These are phyloP conservation scores for Starmerella powellii DNA, from an alignment of 805 yeast genomes.

Conservation along the genomic window DNA sequence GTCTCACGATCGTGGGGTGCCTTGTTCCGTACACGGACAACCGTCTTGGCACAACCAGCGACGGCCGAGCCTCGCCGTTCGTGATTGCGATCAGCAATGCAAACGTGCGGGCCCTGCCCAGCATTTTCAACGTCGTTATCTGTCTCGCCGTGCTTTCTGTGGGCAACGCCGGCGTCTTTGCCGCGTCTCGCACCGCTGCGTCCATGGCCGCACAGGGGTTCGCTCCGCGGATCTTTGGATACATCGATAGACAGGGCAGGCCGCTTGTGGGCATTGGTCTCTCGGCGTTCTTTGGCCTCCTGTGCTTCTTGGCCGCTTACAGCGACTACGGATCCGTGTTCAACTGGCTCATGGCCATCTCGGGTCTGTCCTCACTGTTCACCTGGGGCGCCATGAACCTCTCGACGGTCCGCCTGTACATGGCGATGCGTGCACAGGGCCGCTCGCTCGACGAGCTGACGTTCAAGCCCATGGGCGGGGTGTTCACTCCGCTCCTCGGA, in stretches of 20 bases:
- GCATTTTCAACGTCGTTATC: slow-evolving; percentile 58
- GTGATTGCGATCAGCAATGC: slow-evolving; percentile 60
- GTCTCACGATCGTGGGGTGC: slow-evolving; percentile 46
- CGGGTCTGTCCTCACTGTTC: slow-evolving; percentile 61
- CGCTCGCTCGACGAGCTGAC: slow-evolving; percentile 56
- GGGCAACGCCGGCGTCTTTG: slow-evolving; percentile 61
- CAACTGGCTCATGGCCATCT: slow-evolving; percentile 59
- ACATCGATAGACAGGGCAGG: slow-evolving; percentile 65
- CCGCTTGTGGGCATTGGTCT: slow-evolving; percentile 56
- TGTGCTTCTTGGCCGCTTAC: slow-evolving; percentile 53
- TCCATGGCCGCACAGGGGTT: slow-evolving; percentile 53
- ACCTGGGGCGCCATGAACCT: slow-evolving; percentile 66
- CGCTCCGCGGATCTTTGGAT: slow-evolving; percentile 45
- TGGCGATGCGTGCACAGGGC: slow-evolving; percentile 50
- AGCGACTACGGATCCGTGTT: slow-evolving; percentile 41
- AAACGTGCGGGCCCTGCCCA: slow-evolving; percentile 52
- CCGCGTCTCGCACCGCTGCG: slow-evolving; percentile 54
- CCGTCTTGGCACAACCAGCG: slow-evolving; percentile 40
- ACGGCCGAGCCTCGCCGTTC: slow-evolving; percentile 59
- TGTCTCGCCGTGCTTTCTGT: slow-evolving; percentile 57
- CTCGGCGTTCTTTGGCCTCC: slow-evolving; percentile 38
- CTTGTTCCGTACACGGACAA: slow-evolving; percentile 52
- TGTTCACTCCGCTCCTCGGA: slow-evolving; percentile 56
- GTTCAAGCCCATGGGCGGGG: slow-evolving; percentile 55
- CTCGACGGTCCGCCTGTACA: slow-evolving; percentile 54